Conservation (phyloP, 2,329 filamentous ascomycete genomes). For the Colletotrichum cordylinicola region DNA sequence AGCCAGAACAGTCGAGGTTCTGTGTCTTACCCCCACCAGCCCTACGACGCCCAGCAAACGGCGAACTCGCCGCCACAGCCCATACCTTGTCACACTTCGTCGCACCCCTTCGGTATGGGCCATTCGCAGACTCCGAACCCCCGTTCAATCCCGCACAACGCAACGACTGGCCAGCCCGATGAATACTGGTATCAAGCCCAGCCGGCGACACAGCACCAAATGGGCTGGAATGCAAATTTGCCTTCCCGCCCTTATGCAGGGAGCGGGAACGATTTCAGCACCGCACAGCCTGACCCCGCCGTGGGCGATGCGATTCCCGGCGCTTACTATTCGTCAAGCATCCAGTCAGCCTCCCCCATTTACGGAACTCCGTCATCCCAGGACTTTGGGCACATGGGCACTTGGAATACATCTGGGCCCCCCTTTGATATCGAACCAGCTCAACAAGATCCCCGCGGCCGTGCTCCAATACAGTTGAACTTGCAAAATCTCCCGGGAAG, state of each 20-base stretch:
- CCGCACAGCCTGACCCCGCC: not conserved
- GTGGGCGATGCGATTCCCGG: not conserved
- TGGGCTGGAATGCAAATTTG: not conserved
- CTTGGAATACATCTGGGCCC: not conserved
- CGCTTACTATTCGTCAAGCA: not conserved
- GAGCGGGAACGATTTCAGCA: not conserved
- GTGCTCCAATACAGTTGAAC: not conserved
- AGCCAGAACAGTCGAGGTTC: not conserved
- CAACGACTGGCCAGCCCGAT: not conserved
- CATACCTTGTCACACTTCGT: not conserved
- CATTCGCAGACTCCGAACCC: not conserved
- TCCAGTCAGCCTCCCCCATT: not conserved
- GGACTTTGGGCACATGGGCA: not conserved
- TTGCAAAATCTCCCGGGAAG: not conserved
- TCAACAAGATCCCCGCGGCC: not conserved
- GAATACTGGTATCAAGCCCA: not conserved
- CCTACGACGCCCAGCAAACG: not conserved
- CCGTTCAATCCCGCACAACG: not conserved
- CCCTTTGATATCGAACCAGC: not conserved
- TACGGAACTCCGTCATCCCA: not conserved
- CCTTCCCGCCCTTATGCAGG: not conserved
- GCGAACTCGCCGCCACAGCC: not conserved
- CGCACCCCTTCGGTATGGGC: not conserved
- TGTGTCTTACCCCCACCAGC: not conserved
- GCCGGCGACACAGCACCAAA: not conserved